Evolutionary conservation across 306 rosid species (phyloP).

Genomic region (Castanea mollissima): DNA sequence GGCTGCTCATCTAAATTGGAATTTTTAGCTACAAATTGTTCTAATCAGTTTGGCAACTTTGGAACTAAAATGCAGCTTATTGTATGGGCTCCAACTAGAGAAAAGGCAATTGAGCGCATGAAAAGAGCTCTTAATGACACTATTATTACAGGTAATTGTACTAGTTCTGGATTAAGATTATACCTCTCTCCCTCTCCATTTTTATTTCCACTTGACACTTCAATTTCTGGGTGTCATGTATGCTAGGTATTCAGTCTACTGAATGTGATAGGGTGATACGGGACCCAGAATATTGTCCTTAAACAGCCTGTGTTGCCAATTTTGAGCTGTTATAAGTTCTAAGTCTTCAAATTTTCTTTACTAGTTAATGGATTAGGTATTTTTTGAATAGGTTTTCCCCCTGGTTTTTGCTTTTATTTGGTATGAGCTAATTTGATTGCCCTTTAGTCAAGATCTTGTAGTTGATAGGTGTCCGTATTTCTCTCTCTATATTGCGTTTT

Average conservation of each 20-base stretch:
- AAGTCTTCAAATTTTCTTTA: background rate
- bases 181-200: background rate
- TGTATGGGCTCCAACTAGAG: conserved; percentile 99
- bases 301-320: background rate
- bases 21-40: conserved; percentile 4
- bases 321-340: background rate
- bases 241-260: background rate
- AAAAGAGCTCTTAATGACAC: conserved; percentile 97
- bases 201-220: background rate
- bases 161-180: conserved; percentile 17
- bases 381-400: background rate
- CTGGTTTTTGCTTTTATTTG: background rate
- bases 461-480: background rate
- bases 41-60: conserved; percentile 4
- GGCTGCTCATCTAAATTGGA: conserved; percentile 21
- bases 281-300: background rate
- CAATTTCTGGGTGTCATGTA: background rate
- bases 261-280: background rate
- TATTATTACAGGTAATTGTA: conserved; percentile 68
- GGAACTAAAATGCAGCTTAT: conserved; percentile 58
- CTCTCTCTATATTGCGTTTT: background rate
- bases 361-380: background rate
- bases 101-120: conserved; percentile 96
- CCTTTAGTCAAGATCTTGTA: background rate
- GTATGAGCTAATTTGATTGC: background rate